Evolutionary conservation across 164 flowering plant genomes (phyloP).

Genomic region (Sedum album): DNA sequence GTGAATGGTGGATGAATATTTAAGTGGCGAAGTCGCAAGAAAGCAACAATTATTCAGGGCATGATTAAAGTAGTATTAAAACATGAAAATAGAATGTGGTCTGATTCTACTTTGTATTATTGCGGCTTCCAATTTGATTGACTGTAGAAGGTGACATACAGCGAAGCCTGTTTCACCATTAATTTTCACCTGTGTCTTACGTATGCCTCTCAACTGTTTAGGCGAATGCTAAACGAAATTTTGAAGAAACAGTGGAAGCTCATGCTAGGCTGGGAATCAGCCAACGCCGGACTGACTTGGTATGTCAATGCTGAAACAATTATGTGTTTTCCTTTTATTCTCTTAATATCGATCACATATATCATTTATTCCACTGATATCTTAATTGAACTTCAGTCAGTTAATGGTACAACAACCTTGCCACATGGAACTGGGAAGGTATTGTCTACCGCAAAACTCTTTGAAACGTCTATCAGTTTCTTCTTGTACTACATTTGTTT

Average conservation of each 20-base stretch:
- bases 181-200: not conserved
- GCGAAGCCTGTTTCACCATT: not conserved
- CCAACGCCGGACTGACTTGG: constrained; percentile 71
- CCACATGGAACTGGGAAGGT: constrained; percentile 97
- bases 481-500: not conserved
- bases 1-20: not conserved
- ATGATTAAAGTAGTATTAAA: not conserved
- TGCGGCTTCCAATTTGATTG: not conserved
- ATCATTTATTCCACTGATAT: constrained; percentile 8
- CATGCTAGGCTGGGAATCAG: constrained; percentile 79
- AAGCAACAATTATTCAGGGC: not conserved
- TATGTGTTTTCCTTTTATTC: not conserved
- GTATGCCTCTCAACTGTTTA: constrained; percentile 32
- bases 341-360: not conserved
- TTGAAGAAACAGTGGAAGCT: constrained; percentile 87
- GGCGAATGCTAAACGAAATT: constrained; percentile 67
- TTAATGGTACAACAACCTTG: constrained; percentile 61
- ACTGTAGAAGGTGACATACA: not conserved
- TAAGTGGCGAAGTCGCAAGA: not conserved
- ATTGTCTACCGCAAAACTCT: constrained; percentile 6
- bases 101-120: not conserved
- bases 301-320: constrained; percentile 12
- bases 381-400: constrained; percentile 51
- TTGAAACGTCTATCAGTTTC: not conserved
- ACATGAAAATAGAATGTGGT: not conserved